Base-by-base conservation (phyloP, 176 grass and related monocot species). In the Rhynchospora breviuscula region DNA sequence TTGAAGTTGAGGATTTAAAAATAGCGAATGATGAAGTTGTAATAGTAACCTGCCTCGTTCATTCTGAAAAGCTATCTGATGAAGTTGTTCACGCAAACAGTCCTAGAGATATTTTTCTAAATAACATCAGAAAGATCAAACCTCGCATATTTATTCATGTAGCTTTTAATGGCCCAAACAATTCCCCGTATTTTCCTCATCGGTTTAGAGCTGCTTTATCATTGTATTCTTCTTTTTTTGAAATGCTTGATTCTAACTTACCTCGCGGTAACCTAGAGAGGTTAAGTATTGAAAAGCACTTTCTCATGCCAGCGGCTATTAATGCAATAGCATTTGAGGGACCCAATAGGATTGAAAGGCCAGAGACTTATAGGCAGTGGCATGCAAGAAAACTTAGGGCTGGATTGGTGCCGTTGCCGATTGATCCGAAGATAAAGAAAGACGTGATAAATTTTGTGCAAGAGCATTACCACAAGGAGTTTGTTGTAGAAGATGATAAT, bases 201-300 rank as follows among this genome's bases (percentile, higher is more conserved):
- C 85, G 89, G 43, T 90, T 90, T 79, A 83, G 69, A 29, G 85
- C 87, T 57, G 85, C 63, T 5, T 19, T 90, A 46, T 85, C 87
- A 56, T 81, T 87, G 66, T 90, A 85, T 75, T 87, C 85, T 53
- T 61, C 89, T 1, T 15, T 90, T 57, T 90, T 90, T 59, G 85
- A 90, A 74, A 83, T 90, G 89, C 76, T 87, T 18, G 89, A 90
- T 66, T 64, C 81, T 12, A 90, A 59, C 44, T 78, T 72, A 68
- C 85, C 75, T 6, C 67, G 85, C 17, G 59, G 87, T 43, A 78
- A 90, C 44, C 64, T 80, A 21, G 25, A 29, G 40, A 82, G 87
- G 26, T 73, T 78, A n/a, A 22, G 67, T 22, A 47, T 89, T 9
- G 87, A 89, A 60, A 75, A n/a, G 45, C 58, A 47, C 0, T 23